Percentiles rank a stretch among this genome's conserved stretches.
These are phyloP conservation scores for Byssoonygena ceratinophila DNA, from an alignment of 2,329 filamentous ascomycete genomes.

Conservation along the genomic window DNA sequence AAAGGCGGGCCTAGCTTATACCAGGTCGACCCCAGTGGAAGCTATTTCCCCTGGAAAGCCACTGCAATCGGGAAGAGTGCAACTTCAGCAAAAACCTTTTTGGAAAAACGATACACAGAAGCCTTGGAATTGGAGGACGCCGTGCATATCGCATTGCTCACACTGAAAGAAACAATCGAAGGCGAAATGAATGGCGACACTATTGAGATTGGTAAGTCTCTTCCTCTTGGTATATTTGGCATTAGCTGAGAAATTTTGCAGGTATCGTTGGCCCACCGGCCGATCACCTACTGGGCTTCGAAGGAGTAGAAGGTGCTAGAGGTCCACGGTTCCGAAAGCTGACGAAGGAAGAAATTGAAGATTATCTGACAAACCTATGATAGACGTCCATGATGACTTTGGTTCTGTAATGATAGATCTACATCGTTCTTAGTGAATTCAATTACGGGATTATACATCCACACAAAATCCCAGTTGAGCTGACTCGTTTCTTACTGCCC, in stretches of 20 bases:
- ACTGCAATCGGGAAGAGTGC: constrained; percentile 98
- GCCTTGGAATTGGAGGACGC: constrained; percentile 94
- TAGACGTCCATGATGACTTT: constrained; percentile 13
- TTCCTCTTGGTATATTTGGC: constrained; percentile 4
- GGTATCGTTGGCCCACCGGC: constrained; percentile 93
- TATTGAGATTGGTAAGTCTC: constrained; percentile 77
- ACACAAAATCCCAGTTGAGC: background rate
- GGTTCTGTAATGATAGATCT: constrained; percentile 9
- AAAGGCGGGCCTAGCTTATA: constrained; percentile 97
- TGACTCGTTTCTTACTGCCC: no score
- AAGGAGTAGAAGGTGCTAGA: constrained; percentile 34
- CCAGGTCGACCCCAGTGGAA: constrained; percentile 97
- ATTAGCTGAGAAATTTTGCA: constrained; percentile 30
- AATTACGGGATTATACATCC: constrained; percentile 2
- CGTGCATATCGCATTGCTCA: constrained; percentile 93
- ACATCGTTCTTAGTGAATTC: background rate
- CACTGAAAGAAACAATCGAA: constrained; percentile 97
- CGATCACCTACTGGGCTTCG: constrained; percentile 81
- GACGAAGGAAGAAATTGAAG: constrained; percentile 95
- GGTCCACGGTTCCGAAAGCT: constrained; percentile 51
- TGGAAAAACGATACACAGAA: constrained; percentile 98
- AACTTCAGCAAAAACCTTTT: constrained; percentile 94
- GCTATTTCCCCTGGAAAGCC: constrained; percentile 99
- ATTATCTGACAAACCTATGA: constrained; percentile 97
- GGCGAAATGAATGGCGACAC: constrained; percentile 99